Conservation (phyloP, 352 stramenopile genomes). For the Phytophthora aleatoria region DNA sequence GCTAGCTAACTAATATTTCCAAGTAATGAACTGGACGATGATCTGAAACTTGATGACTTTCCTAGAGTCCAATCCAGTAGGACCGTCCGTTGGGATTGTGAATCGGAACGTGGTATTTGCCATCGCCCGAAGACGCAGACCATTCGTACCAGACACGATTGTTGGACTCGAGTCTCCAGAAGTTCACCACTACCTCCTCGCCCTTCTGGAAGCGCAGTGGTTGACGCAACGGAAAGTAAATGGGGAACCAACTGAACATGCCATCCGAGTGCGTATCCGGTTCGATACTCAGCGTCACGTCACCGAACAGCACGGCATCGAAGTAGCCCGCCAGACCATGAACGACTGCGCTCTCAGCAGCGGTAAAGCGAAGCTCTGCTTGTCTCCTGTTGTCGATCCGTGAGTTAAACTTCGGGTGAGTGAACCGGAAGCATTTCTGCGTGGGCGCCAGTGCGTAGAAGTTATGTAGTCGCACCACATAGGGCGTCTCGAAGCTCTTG, state of each 20-base stretch:
- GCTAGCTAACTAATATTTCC: constrained; percentile 1
- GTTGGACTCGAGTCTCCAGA: constrained; percentile 92
- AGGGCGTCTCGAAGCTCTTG: constrained; percentile 95
- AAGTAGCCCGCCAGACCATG: constrained; percentile 98
- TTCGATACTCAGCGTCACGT: constrained; percentile 95
- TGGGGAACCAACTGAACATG: constrained; percentile 99
- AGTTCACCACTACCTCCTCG: constrained; percentile 84
- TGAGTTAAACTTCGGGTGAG: constrained; percentile 84
- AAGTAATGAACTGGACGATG: constrained; percentile 10
- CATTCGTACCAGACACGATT: constrained; percentile 99
- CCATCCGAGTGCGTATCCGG: constrained; percentile 94
- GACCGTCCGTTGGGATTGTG: constrained; percentile 97
- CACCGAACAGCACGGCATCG: constrained; percentile 93
- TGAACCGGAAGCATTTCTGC: constrained; percentile 94
- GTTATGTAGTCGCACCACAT: constrained; percentile 97
- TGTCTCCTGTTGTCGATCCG: constrained; percentile 89
- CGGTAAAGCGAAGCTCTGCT: constrained; percentile 57
- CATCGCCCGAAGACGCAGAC: constrained; percentile 70
- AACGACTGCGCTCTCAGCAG: constrained; percentile 67
- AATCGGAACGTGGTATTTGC: constrained; percentile 71
- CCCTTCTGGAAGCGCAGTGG: constrained; percentile 86
- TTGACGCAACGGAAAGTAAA: constrained; percentile 96
- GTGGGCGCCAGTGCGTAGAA: constrained; percentile 84
- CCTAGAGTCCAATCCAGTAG: constrained; percentile 95
- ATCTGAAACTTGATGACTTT: background rate